These are phyloP conservation scores for Escallonia herrerae DNA, from an alignment of 129 eudicot genomes.

Conservation along the genomic window DNA sequence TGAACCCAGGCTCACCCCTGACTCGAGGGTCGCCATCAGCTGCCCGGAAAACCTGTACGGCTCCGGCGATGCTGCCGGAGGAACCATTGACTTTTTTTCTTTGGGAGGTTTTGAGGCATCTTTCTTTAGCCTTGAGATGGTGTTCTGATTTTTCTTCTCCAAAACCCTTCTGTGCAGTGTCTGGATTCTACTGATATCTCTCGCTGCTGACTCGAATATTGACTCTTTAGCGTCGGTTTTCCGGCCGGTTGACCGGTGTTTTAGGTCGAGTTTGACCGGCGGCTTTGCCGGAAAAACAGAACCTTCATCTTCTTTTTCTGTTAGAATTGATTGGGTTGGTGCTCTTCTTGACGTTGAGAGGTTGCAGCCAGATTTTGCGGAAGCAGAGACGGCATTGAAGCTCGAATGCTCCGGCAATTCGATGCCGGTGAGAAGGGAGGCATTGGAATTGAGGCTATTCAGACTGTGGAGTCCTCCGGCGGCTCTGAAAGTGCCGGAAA, in stretches of 20 bases:
- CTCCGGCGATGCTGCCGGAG: conserved; percentile 23
- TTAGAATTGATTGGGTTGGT: background rate
- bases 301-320: background rate
- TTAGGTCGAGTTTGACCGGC: conserved; percentile 53
- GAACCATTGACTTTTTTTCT: background rate
- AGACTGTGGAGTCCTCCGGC: conserved; percentile 11
- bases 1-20: conserved; percentile 91
- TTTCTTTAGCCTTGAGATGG: conserved; percentile 24
- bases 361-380: conserved; percentile 42
- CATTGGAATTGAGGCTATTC: conserved; percentile 25
- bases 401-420: conserved; percentile 41
- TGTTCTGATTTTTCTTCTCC: conserved; percentile 62
- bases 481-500: background rate
- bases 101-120: background rate
- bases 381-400: conserved; percentile 36
- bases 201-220: conserved; percentile 39
- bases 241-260: conserved; percentile 31
- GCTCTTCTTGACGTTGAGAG: conserved; percentile 16
- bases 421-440: conserved; percentile 45
- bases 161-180: conserved; percentile 51
- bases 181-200: conserved; percentile 60
- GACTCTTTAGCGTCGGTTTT: conserved; percentile 32
- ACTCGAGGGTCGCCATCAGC: conserved; percentile 71
- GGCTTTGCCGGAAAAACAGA: background rate
- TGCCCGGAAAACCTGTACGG: conserved; percentile 30